Conservation (phyloP, 2,329 filamentous ascomycete genomes). For the Xylariaceae sp. region DNA sequence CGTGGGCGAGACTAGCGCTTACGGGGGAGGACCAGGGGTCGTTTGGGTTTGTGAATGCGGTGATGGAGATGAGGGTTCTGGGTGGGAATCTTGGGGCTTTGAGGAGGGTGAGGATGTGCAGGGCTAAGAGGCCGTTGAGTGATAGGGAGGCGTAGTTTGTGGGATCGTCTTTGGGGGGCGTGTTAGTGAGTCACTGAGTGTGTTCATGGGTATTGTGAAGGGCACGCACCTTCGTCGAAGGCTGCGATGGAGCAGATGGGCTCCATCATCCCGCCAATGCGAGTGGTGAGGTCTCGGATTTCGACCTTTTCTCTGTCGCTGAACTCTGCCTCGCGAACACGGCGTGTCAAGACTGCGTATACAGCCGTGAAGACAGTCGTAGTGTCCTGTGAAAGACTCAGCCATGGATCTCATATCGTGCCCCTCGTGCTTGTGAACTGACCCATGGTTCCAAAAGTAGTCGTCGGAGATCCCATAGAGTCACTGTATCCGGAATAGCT, state of each 20-base stretch:
- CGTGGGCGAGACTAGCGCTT: constrained; percentile 13
- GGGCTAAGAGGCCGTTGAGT: constrained; percentile 23
- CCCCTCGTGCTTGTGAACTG: not conserved
- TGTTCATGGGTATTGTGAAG: not conserved
- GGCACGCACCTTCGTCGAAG: constrained; percentile 22
- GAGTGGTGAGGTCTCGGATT: constrained; percentile 8
- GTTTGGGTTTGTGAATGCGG: constrained; percentile 26
- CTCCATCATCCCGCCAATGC: constrained; percentile 33
- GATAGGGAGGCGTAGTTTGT: constrained; percentile 24
- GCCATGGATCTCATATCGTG: constrained; percentile 1
- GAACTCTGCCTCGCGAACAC: not conserved
- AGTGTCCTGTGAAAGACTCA: constrained; percentile 12
- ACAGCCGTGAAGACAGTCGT: constrained; percentile 13
- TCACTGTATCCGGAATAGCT: constrained; percentile 14
- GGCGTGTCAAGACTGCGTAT: constrained; percentile 15
- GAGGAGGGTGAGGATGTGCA: constrained; percentile 27
- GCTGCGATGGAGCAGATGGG: constrained; percentile 22
- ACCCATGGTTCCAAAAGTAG: constrained; percentile 11
- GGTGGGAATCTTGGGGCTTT: constrained; percentile 16
- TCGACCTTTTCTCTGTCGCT: constrained; percentile 31
- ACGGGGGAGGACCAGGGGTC: constrained; percentile 26
- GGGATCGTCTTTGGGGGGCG: constrained; percentile 19
- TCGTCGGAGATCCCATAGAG: constrained; percentile 6
- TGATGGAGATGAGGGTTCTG: constrained; percentile 28
- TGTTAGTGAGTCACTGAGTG: not conserved